Conservation (phyloP, 306 rosid species). For the Castanea crenata region DNA sequence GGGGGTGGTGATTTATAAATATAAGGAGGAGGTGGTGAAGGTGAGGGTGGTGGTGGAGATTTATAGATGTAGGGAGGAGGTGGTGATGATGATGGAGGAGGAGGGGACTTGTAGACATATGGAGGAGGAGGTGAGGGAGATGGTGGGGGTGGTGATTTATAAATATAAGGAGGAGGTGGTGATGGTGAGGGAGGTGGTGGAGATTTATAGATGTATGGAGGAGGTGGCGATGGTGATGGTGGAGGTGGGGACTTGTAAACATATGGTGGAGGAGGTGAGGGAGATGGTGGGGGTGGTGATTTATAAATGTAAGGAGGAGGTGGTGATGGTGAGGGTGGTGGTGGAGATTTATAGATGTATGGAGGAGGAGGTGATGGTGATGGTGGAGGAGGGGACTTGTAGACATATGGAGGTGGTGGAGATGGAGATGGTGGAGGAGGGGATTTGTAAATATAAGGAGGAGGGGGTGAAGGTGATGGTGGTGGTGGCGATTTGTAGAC, state of each 20-base stretch:
- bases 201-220: neutral
- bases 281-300: neutral
- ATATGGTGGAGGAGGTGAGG: neutral
- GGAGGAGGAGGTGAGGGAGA: neutral
- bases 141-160: neutral
- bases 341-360: neutral
- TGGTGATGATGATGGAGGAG: neutral
- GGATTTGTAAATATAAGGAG: neutral
- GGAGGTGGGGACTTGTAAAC: neutral
- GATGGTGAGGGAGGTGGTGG: neutral
- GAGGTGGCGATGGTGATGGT: neutral
- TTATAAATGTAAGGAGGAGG: neutral
- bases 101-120: neutral
- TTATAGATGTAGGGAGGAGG: neutral
- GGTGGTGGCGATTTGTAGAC: neutral
- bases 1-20: neutral
- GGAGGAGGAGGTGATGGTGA: neutral
- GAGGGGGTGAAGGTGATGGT: neutral
- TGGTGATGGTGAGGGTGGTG: neutral
- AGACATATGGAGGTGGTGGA: neutral
- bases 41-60: neutral
- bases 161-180: neutral
- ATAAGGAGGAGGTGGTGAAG: neutral
- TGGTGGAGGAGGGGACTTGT: neutral
- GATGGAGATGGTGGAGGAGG: neutral